A percentile compares a stretch with the other conserved stretches of the same genome.
Conservation (phyloP, 2,329 filamentous ascomycete genomes). For the Fusarium gaditjirri region DNA sequence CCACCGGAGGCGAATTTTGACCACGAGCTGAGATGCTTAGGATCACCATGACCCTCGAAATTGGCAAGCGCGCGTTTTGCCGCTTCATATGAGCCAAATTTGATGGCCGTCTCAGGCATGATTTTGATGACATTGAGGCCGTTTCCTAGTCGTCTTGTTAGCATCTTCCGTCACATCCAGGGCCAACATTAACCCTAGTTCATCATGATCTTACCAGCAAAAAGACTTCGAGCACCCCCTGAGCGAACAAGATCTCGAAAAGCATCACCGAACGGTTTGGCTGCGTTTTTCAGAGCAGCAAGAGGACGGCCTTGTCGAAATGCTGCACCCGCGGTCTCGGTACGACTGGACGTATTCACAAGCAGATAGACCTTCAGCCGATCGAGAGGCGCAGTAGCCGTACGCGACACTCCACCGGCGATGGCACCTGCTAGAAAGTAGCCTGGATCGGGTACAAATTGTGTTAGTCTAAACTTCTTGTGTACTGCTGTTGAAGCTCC, state of each 20-base stretch:
- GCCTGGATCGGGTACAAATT: slow-evolving; percentile 86
- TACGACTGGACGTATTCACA: slow-evolving; percentile 74
- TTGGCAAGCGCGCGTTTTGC: slow-evolving; percentile 87
- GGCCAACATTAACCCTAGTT: not conserved
- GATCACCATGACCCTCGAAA: slow-evolving; percentile 88
- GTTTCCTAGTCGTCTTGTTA: slow-evolving; percentile 73
- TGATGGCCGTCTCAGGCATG: slow-evolving; percentile 98
- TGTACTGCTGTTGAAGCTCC: slow-evolving; percentile 48
- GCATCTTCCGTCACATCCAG: not conserved
- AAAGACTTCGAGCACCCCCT: slow-evolving; percentile 88
- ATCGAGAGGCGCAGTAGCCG: slow-evolving; percentile 94
- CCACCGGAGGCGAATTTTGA: slow-evolving; percentile 94
- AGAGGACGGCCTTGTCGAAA: slow-evolving; percentile 76
- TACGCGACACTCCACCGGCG: slow-evolving; percentile 93
- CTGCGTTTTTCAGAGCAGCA: slow-evolving; percentile 71
- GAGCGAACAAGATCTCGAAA: slow-evolving; percentile 83
- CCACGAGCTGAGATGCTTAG: slow-evolving; percentile 79
- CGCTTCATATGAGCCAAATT: slow-evolving; percentile 97
- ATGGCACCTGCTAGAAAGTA: slow-evolving; percentile 97
- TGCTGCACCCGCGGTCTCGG: slow-evolving; percentile 69
- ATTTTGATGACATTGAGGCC: slow-evolving; percentile 97
- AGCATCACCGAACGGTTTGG: slow-evolving; percentile 77
- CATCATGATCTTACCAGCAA: slow-evolving; percentile 75
- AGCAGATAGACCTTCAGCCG: slow-evolving; percentile 97
- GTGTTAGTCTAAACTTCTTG: slow-evolving; percentile 67